These are phyloP conservation scores for Novymonas esmeraldas DNA, from an alignment of 208 protist genomes.

Conservation along the genomic window DNA sequence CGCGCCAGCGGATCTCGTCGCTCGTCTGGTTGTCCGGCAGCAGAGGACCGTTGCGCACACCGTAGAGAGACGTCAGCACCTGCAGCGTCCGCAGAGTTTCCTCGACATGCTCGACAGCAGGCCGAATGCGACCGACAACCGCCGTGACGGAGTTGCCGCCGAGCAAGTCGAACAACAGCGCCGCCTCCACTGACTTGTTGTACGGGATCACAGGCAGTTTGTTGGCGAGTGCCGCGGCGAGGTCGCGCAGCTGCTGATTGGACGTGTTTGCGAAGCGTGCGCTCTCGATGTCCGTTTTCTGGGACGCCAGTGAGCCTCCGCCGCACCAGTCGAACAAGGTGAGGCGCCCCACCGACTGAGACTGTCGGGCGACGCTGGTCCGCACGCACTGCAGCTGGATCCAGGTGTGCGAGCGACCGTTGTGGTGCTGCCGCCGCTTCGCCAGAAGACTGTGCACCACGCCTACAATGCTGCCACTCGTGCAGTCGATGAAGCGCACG, in stretches of 20 bases:
- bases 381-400: constrained; percentile 56
- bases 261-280: constrained; percentile 52
- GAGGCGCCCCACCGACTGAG: constrained; percentile 35
- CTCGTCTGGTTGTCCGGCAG: constrained; percentile 38
- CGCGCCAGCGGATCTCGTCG: constrained; percentile 46
- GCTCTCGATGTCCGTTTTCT: constrained; percentile 49
- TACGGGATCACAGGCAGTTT: constrained; percentile 32
- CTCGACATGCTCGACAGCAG: constrained; percentile 22
- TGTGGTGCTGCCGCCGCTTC: constrained; percentile 33
- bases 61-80: constrained; percentile 32
- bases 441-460: constrained; percentile 28
- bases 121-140: constrained; percentile 35
- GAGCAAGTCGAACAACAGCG: constrained; percentile 51
- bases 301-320: constrained; percentile 23
- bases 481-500: constrained; percentile 39
- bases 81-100: constrained; percentile 26
- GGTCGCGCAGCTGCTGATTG: constrained; percentile 22
- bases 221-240: constrained; percentile 25
- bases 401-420: constrained; percentile 50
- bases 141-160: constrained; percentile 56
- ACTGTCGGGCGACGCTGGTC: constrained; percentile 37
- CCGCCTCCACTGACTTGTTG: constrained; percentile 30
- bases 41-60: constrained; percentile 42
- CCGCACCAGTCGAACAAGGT: constrained; percentile 58
- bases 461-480: constrained; percentile 23